Conservation (phyloP, 371 early-diverging fungal genomes). For the Gilbertella persicaria region DNA sequence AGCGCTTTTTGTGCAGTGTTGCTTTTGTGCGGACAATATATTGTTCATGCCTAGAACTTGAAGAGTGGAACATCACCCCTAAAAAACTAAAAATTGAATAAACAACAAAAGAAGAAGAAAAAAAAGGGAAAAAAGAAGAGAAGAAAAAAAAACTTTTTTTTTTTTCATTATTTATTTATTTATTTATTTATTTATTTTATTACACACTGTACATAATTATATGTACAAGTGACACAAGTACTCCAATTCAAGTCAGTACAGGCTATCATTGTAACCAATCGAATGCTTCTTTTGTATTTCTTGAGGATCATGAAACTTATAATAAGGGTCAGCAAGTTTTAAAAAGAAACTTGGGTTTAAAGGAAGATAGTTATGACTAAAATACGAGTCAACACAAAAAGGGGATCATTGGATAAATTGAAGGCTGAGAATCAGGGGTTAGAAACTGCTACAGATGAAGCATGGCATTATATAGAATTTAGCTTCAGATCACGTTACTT, state of each 20-base stretch:
- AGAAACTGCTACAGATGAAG: no score
- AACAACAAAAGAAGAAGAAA: constrained; percentile 1
- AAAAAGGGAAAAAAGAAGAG: background rate
- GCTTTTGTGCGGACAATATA: constrained; percentile 28
- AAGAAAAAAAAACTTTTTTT: background rate
- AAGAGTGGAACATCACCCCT: constrained; percentile 40
- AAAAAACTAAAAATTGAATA: background rate
- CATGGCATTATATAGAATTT: no score
- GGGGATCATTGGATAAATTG: no score
- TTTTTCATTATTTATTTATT: background rate
- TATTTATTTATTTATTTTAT: background rate
- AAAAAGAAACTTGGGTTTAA: no score
- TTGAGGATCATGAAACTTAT: no score
- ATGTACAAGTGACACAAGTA: background rate
- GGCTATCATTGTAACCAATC: no score
- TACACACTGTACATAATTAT: background rate
- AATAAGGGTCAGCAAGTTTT: no score
- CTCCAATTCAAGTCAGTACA: background rate
- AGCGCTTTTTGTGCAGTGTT: constrained; percentile 24
- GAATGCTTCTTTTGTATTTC: no score
- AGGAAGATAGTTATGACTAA: no score
- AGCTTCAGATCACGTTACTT: no score
- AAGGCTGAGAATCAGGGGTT: no score
- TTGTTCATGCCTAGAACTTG: constrained; percentile 43
- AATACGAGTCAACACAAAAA: no score